These are phyloP conservation scores for Xylaria intraflava DNA, from an alignment of 495 filamentous ascomycete genomes.

Conservation along the genomic window DNA sequence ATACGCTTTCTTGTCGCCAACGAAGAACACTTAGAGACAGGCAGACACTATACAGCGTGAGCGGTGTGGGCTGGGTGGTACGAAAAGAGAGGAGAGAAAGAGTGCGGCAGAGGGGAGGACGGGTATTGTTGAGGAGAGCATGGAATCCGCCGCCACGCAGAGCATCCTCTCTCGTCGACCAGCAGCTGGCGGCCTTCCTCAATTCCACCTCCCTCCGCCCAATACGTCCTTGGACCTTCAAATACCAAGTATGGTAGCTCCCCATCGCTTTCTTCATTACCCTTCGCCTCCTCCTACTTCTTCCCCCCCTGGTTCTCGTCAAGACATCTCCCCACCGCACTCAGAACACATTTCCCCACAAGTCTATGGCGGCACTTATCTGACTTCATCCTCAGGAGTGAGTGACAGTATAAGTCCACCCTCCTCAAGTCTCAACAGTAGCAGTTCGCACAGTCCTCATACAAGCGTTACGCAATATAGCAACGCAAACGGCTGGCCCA, in stretches of 20 bases:
- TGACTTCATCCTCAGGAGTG: conserved; percentile 36
- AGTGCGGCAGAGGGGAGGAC: background rate
- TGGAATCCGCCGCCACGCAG: conserved; percentile 22
- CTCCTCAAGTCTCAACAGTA: conserved; percentile 51
- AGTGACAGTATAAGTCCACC: conserved; percentile 56
- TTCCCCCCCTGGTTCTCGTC: background rate
- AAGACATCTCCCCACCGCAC: background rate
- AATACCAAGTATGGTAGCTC: conserved; percentile 23
- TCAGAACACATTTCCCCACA: background rate
- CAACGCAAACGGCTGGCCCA: conserved; percentile 45
- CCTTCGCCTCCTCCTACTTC: background rate
- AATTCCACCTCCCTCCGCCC: conserved; percentile 23
- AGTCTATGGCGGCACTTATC: conserved; percentile 31
- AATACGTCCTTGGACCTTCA: conserved; percentile 19
- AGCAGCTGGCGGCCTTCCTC: conserved; percentile 24
- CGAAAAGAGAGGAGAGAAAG: background rate
- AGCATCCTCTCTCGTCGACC: conserved; percentile 28
- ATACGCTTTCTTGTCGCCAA: background rate
- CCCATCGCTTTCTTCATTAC: conserved; percentile 5
- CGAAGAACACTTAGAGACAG: background rate
- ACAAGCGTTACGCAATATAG: conserved; percentile 40
- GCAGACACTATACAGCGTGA: background rate
- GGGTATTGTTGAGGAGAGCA: conserved; percentile 13
- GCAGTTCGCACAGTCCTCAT: conserved; percentile 45
- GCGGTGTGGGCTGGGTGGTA: conserved; percentile 1